Evolutionary conservation across 306 rosid species (phyloP), one percentile per base, ranked within the genome.

Genomic region (Pachyrhizus erosus): DNA sequence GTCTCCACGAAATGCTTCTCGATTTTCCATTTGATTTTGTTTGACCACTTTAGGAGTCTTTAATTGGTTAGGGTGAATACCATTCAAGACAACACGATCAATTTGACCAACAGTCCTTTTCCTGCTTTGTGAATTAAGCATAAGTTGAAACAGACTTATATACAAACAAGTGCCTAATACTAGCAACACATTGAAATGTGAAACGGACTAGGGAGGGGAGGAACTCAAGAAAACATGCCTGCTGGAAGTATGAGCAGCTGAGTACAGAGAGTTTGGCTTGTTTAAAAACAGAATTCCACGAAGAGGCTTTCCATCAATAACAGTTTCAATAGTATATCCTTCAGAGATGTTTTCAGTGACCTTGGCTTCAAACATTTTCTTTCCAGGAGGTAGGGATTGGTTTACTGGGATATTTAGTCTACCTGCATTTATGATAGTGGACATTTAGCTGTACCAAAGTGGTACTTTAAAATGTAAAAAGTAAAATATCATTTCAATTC

Each of bases 281-380:
- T 84, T 89, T 75, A 85, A 62, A 85, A 96, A 91, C 81, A 96
- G 80, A 64, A 96, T 31, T 84, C 99, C 99, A 10, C 93, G 94
- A 68, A 96, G 92, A 80, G 91, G 97, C 92, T 88, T 96, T 82
- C 99, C 99, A 75, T 96, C 98, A 40, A 96, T 91, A 70, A 89
- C 85, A 78, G 99, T 96, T 90, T 96, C 99, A 54, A 96, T 89
- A 31, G 89, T 73, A 76, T 86, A 93, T 73, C 98, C 99, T 71
- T 86, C 94, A 8, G 86, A 62, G 71, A 89, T 87, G 88, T 81
- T 90, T 86, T 91, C 91, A 51, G 92, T 90, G 73, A 96, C 90
- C 89, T 84, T 91, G 84, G 97, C 98, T 86, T 89, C 92, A 92
- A 96, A 96, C 55, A 80, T 82, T 84, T 83, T 91, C 92, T 87